Percentiles rank a stretch among this genome's conserved stretches.
phyloP scores from a whole-genome alignment of 2,329 filamentous ascomycete genomes.

The Sphaerulina populicola region DNA sequence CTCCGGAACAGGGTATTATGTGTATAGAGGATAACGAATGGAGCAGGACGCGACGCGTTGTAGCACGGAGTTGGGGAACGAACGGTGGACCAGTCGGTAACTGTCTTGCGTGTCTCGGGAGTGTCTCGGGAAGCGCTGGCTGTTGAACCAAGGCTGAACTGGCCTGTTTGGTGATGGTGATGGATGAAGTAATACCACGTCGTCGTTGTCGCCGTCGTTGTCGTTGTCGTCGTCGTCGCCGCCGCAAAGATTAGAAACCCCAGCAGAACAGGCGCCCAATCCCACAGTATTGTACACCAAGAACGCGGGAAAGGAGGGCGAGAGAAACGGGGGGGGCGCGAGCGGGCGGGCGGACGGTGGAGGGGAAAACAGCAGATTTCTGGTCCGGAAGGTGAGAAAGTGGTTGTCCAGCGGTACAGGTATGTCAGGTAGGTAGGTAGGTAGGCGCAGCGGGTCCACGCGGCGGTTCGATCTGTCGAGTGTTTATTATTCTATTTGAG shows the following conservation, averaged over 20 bases:
- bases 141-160: background rate
- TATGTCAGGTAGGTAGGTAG: too few species aligned
- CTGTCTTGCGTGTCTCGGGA: slow-evolving; percentile 14
- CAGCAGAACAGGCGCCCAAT: background rate
- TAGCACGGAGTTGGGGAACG: slow-evolving; percentile 6
- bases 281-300: background rate
- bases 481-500: background rate
- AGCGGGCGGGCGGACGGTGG: too few species aligned
- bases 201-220: background rate
- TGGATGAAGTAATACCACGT: background rate
- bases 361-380: background rate
- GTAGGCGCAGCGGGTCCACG: background rate
- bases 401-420: background rate
- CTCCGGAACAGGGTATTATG: slow-evolving; percentile 4
- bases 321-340: background rate
- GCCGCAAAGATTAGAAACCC: background rate
- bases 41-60: background rate
- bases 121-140: slow-evolving; percentile 14
- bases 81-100: background rate
- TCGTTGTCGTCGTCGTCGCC: background rate
- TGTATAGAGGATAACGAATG: slow-evolving; percentile 7
- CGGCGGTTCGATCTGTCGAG: background rate
- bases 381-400: background rate
- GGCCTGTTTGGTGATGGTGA: background rate
- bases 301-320: background rate